phyloP scores from a whole-genome alignment of 805 yeast species.

The Metschnikowia colocasiae region DNA sequence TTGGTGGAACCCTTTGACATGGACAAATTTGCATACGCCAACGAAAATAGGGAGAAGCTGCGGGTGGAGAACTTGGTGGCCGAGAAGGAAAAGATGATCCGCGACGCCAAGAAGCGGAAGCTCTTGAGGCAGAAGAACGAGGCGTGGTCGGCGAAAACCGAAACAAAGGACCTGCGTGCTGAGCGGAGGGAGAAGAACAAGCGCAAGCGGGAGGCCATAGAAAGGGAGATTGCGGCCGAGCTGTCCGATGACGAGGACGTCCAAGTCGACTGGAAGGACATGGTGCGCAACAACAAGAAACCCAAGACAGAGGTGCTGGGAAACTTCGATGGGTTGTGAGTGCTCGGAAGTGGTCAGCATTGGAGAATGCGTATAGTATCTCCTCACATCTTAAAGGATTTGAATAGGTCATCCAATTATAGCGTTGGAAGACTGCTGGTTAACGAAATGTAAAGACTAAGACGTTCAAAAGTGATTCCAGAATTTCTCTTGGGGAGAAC shows the following conservation, averaged over 20 bases:
- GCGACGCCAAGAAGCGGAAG: conserved; percentile 41
- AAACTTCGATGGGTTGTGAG: conserved; percentile 53
- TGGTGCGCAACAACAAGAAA: conserved; percentile 63
- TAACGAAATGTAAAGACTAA: not conserved
- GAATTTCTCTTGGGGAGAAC: no score
- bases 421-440: no score
- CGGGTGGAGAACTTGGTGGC: conserved; percentile 58
- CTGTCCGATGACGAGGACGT: conserved; percentile 36
- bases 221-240: conserved; percentile 45
- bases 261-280: conserved; percentile 81
- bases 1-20: conserved; percentile 57
- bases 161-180: conserved; percentile 56
- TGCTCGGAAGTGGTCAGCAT: no score
- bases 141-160: conserved; percentile 77
- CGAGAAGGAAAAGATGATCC: conserved; percentile 34
- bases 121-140: conserved; percentile 50
- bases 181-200: conserved; percentile 67
- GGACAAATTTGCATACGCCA: conserved; percentile 63
- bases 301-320: conserved; percentile 43
- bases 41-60: conserved; percentile 57
- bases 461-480: not conserved
- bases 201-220: conserved; percentile 65
- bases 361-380: no score
- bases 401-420: no score
- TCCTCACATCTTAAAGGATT: no score